These are phyloP conservation scores for Salix brachista DNA, from an alignment of 345 rosid genomes.

Conservation along the genomic window DNA sequence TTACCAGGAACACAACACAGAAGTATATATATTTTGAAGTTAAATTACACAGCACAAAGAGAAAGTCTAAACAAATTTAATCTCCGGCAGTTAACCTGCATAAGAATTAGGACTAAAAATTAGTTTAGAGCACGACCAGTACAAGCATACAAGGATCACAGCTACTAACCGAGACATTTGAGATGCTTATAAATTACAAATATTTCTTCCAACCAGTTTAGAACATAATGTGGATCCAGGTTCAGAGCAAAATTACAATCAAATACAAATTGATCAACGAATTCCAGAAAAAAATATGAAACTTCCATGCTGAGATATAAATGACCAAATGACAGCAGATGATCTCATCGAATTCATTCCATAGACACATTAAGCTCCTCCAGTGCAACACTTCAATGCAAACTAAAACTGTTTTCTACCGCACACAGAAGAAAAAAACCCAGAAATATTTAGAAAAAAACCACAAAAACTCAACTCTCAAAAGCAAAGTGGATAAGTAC, in stretches of 20 bases:
- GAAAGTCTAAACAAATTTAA: constrained; percentile 8
- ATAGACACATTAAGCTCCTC: neutral
- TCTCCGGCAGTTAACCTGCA: constrained; percentile 15
- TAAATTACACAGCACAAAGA: neutral
- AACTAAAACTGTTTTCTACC: neutral
- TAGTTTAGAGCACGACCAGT: neutral
- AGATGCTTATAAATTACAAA: neutral
- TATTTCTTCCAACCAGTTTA: neutral
- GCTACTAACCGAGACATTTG: neutral
- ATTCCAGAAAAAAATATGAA: neutral
- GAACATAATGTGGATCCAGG: neutral
- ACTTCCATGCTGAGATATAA: neutral
- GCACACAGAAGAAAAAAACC: neutral
- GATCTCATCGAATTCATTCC: neutral
- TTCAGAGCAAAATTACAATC: neutral
- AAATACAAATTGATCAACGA: neutral
- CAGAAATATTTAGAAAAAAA: neutral
- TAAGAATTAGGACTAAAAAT: neutral
- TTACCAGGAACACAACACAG: neutral
- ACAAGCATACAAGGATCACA: neutral
- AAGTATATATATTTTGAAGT: neutral
- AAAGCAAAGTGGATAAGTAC: neutral
- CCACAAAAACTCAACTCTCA: neutral
- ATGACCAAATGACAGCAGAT: neutral
- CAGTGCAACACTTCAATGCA: constrained; percentile 5